Base-by-base conservation (phyloP, 345 rosid genomes). In the Hevea brasiliensis region DNA sequence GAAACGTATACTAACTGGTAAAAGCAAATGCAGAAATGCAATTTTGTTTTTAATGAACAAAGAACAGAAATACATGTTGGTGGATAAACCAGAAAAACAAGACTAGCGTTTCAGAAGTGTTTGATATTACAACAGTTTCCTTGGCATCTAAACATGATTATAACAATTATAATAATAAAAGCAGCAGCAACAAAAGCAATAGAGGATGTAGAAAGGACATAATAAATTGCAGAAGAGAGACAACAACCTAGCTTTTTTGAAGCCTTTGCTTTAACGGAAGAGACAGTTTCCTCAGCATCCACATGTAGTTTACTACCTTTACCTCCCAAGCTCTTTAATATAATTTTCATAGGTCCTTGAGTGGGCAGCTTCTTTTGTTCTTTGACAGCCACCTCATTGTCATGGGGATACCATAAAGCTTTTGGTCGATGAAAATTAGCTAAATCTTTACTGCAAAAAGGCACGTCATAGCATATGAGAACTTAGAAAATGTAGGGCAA, bases 401-500 rank as follows among this genome's bases (percentile, higher is more conserved):
- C 97, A 81, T 91, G 96, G 21, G 98, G 99, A 84, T 88, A 95
- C 99, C 99, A 95, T 59, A 88, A 74, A 56, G 96, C 92, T 85
- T 89, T 91, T 57, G 99, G 98, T 65, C 94, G 95, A 82, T 95
- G 99, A 88, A 95, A 95, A 83, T 92, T 82, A 73, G 97, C 89
- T 72, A 91, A 71, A 85, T 95, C 97, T 85, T 95, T 95, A 82
- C 98, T 95, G 94, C 75, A 82, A 67, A 72, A 47, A 35, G 37
- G 67, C 21, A 72, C 23, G 61, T 11, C 55, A 32, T 32, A 32
- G 2, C 72, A 77, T 67, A 11, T 58, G 20, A 56, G 17, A 45
- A 50, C 15, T 53, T 24, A 32, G 21, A 57, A 73, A 55, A 62
- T n/a, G 20, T 3, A 68, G 35, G 56, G 2, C 40, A 59, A 42